Base-by-base conservation (phyloP, 208 protist genomes). In the Trypanosoma theileri region DNA sequence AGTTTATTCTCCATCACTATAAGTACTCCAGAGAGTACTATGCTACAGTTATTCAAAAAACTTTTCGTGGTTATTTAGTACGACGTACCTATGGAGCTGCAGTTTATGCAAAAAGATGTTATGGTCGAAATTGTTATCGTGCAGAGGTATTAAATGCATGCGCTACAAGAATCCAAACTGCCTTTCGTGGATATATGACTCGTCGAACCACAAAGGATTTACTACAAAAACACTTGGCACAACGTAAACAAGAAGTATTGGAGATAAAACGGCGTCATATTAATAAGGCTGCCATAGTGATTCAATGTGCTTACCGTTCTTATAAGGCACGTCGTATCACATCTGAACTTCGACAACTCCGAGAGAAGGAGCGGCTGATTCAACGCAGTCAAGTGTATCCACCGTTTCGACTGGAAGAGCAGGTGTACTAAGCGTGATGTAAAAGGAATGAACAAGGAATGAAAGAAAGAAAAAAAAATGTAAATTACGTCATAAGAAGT, bases 31-130 rank as follows among this genome's bases (percentile, higher is more conserved):
- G 82, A 3, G 73, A 84, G 42, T 88, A 90, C 72, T 90, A 84
- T 67, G 88, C 85, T n/a, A 89, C 80, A 26, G 31, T 89, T 14
- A 94, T 94, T 62, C 88, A 94, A 59, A 90, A 84, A 59, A 67
- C 58, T 6, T 81, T 89, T 62, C 83, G 88, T 35, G 85, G 88
- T 22, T 87, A 82, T 83, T 64, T 88, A 22, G 75, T 79, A 46
- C 83, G 88, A 8, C 75, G 59, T 4, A 52, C 61, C 45, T 89
- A 89, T 55, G 85, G 88, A 1, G 48, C 26, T 24, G 74, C 53
- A 4, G 85, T 91, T 53, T 64, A 82, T 62, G 78, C 77, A 50
- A 71, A 58, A 11, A 71, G 85, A 22, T 89, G 82, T 57, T 89
- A 84, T 51, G 88, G 84, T 56, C 68, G 88, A 42, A 94, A 94